phyloP scores from a whole-genome alignment of 306 rosid genomes.

The Psophocarpus tetragonolobus region DNA sequence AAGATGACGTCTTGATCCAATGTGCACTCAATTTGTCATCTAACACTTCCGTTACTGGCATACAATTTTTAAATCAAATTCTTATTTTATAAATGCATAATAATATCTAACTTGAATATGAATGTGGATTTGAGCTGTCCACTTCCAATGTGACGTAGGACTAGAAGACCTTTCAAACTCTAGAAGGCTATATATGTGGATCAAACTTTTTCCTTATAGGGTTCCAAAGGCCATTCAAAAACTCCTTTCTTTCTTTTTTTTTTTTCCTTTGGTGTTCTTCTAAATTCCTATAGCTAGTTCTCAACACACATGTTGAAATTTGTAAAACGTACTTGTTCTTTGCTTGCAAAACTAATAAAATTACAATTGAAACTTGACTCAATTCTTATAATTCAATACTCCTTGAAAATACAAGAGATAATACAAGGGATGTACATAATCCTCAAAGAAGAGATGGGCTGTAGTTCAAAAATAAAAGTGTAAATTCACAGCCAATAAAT shows the following conservation, averaged over 20 bases:
- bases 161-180: conserved; percentile 37
- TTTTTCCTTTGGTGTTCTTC: not conserved
- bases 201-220: conserved; percentile 30
- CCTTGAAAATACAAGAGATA: not conserved
- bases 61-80: not conserved
- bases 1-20: conserved; percentile 35
- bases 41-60: not conserved
- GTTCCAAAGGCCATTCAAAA: conserved; percentile 36
- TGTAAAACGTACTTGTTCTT: not conserved
- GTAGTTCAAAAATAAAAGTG: not conserved
- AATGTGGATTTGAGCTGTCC: conserved; percentile 21
- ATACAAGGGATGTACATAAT: too few relatives aligned
- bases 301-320: not conserved
- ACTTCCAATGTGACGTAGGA: not conserved
- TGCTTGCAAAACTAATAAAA: not conserved
- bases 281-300: not conserved
- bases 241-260: too few relatives aligned
- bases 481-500: not conserved
- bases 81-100: not conserved
- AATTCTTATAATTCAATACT: not conserved
- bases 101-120: not conserved
- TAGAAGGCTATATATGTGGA: conserved; percentile 14
- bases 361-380: not conserved
- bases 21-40: conserved; percentile 23
- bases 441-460: too few relatives aligned